Conservation (phyloP, 805 yeast genomes). For the Tetrapisispora taiwanensis region DNA sequence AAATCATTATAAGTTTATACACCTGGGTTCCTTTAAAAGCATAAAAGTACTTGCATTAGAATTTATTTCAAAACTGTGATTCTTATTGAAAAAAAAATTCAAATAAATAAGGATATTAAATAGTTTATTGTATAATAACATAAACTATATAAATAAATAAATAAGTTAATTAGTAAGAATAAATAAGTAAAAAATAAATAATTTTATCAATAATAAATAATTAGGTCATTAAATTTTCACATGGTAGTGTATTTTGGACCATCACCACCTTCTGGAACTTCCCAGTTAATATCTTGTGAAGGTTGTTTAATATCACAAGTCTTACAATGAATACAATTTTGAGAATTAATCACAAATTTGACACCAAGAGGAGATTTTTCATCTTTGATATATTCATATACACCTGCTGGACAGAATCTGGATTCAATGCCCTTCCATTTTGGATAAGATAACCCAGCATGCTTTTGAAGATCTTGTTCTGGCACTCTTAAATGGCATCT, state of each 20-base stretch:
- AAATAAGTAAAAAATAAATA: slow-evolving; percentile 2
- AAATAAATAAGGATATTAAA: neutral
- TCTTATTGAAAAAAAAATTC: too few species aligned
- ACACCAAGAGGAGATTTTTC: slow-evolving; percentile 50
- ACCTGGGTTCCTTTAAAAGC: neutral
- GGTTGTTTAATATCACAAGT: slow-evolving; percentile 98
- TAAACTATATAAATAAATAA: neutral
- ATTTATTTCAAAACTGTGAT: neutral
- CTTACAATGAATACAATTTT: slow-evolving; percentile 96
- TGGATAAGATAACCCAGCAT: slow-evolving; percentile 61
- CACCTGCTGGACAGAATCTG: slow-evolving; percentile 97
- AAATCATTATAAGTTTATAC: slow-evolving; percentile 8
- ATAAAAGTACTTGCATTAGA: neutral
- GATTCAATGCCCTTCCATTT: slow-evolving; percentile 79
- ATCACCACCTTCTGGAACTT: slow-evolving; percentile 98
- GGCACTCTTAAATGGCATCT: slow-evolving; percentile 73
- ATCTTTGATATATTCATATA: slow-evolving; percentile 79
- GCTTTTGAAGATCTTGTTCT: slow-evolving; percentile 52
- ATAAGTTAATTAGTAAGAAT: slow-evolving; percentile 2
- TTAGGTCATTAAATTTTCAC: neutral
- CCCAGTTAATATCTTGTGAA: slow-evolving; percentile 88
- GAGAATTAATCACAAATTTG: slow-evolving; percentile 85
- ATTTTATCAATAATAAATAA: neutral
- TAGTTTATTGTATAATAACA: slow-evolving; percentile 1
- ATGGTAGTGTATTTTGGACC: slow-evolving; percentile 78